Base-by-base conservation (phyloP, 495 filamentous ascomycete genomes). In the Penicillium waksmanii region DNA sequence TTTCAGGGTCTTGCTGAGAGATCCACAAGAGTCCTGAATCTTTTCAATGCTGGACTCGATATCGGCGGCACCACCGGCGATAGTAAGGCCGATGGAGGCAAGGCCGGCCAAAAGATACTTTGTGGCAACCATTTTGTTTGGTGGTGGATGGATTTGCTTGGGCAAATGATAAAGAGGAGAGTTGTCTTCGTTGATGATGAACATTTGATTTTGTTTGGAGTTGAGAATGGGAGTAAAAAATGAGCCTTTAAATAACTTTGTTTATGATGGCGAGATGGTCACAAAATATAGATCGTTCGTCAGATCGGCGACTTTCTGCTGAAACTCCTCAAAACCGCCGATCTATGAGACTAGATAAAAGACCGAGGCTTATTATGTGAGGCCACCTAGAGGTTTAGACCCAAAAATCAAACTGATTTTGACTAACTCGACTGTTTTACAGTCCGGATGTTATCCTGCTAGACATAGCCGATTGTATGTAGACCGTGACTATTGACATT, bases 31-130 rank as follows among this genome's bases (percentile, higher is more conserved):
- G 9, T 21, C 15, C 3, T 54, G 12, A 18, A 54, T 54, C 5
- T 38, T 44, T 15, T 18, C 12, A 11, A 54, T 54, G 36, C 52
- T 54, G 52, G 52, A 43, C 18, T 38, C n/a, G 11, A 54, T 54
- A 6, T 27, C 52, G 38, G n/a, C 10, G 33, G 52, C 35, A 11
- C 52, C 38, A 21, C 35, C 33, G 36, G 21, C 35, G 3, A 35
- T 6, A 25, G 52, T 19, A 15, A 54, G 10, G 21, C 52, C 52
- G 19, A 54, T 36, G 19, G 52, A 34, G 36, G 36, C 19, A n/a
- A 43, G 19, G 21, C 35, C 19, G 21, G 27, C 10, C 5, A 54
- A 42, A 21, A 54, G 23, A 38, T 25, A 43, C 23, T 43, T 38
- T 23, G 19, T 21, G 35, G 52, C 34, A 44, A 54, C 52, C 52